A percentile compares a stretch with the other conserved stretches of the same genome.
Conservation (phyloP, 2,329 filamentous ascomycete genomes). For the Arthrocladium fulminans region DNA sequence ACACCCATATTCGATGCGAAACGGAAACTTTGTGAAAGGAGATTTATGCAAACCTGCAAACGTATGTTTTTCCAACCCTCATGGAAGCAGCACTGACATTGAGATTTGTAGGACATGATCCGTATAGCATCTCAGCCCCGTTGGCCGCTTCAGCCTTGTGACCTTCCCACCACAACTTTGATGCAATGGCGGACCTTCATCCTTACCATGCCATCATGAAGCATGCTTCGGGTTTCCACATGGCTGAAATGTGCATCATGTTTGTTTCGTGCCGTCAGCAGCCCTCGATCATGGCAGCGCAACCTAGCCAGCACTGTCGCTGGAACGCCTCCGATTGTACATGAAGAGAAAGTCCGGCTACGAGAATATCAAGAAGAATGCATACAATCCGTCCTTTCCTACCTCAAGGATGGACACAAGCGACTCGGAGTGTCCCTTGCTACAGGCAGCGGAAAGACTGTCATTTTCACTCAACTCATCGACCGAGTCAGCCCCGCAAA, state of each 20-base stretch:
- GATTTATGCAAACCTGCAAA: too few species aligned
- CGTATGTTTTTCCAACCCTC: too few species aligned
- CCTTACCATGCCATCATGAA: conserved; percentile 1
- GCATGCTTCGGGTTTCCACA: conserved; percentile 22
- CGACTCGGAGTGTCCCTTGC: conserved; percentile 76
- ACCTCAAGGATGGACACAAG: conserved; percentile 63
- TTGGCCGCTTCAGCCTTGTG: too few species aligned
- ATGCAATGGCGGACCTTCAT: too few species aligned
- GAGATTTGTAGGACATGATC: too few species aligned
- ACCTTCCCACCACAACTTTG: too few species aligned
- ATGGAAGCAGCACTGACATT: too few species aligned
- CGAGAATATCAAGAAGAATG: conserved; percentile 87
- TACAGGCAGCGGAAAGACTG: conserved; percentile 83
- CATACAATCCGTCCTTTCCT: conserved; percentile 67
- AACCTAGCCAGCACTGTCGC: conserved; percentile 19
- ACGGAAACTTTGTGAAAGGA: too few species aligned
- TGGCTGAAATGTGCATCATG: conserved; percentile 24
- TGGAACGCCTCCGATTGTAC: conserved; percentile 15
- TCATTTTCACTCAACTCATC: conserved; percentile 95
- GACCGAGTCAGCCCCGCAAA: conserved; percentile 56
- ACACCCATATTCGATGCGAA: too few species aligned
- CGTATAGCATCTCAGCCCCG: too few species aligned
- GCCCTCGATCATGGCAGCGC: conserved; percentile 18
- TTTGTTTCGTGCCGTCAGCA: conserved; percentile 9
- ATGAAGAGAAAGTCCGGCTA: conserved; percentile 46